These are phyloP conservation scores for Neofusicoccum cordaticola DNA, from an alignment of 2,329 filamentous ascomycete genomes.

Conservation along the genomic window DNA sequence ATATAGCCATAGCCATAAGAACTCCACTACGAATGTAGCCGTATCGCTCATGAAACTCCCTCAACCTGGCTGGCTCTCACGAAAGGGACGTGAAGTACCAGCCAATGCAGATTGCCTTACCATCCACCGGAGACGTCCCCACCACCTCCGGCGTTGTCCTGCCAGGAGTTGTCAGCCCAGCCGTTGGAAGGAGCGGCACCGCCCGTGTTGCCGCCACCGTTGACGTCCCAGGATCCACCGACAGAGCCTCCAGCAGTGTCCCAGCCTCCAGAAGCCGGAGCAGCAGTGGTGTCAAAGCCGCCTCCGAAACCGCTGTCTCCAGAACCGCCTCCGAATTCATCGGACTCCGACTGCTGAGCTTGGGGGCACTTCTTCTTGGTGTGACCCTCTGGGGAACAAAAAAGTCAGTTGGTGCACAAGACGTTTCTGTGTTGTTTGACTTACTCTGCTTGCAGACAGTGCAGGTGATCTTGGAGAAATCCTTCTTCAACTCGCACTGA, in stretches of 20 bases:
- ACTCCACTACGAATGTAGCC: not conserved
- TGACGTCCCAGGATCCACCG: not conserved
- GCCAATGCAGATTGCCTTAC: not conserved
- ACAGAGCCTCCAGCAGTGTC: not conserved
- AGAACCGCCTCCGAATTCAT: not conserved
- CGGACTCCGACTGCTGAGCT: not conserved
- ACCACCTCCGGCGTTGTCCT: not conserved
- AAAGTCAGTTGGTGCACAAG: slow-evolving; percentile 8
- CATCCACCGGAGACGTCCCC: not conserved
- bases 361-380: slow-evolving; percentile 9
- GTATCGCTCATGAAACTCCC: too few relatives aligned
- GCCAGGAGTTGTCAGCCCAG: not conserved
- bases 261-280: not conserved
- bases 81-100: not conserved
- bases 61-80: not conserved
- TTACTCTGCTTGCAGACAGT: slow-evolving; percentile 51
- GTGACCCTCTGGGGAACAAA: slow-evolving; percentile 6
- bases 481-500: slow-evolving; percentile 50
- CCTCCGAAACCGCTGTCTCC: not conserved
- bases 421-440: slow-evolving; percentile 15
- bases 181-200: not conserved
- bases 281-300: not conserved
- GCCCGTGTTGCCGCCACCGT: not conserved
- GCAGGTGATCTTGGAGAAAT: slow-evolving; percentile 59
- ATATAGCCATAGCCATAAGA: not conserved